Evolutionary conservation across 805 yeast genomes (phyloP), one percentile per base, ranked within the genome.

Genomic region (Wickerhamiella australiensis): DNA sequence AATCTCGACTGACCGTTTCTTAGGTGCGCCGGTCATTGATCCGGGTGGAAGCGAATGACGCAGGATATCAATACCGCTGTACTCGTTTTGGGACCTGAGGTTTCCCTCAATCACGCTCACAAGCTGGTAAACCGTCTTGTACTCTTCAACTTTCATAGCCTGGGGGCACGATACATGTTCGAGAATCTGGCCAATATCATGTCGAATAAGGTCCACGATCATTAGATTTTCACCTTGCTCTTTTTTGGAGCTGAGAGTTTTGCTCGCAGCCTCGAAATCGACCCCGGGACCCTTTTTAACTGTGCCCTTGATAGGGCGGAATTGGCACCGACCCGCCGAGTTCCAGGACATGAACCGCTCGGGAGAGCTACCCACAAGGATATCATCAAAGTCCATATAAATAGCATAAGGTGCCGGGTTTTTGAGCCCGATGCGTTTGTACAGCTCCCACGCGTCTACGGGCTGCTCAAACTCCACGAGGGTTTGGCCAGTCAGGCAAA

Each of bases 1-100:
- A 3, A 94, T 63, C 63, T 90, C 92, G 5, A 92, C 94, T 0
- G 96, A 85, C 52, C 95, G 74, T 57, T 81, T 83, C 67, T 92
- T 92, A 2, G 99, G 99, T 0, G 99, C 99, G 2, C 99, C 99
- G 0, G 99, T 92, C 99, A 92, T 92, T 0, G 97, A 90, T 0
- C 99, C 99, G 0, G 99, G 96, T 2, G 99, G 98, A 31, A 94
- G 68, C 0, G 95, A 78, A 52, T 77, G 77, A 18, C 78, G 74
- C 11, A 92, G 70, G 2, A 90, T 68, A 61, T 92, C 97, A 21
- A 88, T 68, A 0, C 97, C 98, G 11, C 73, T 68, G 56, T 73
- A 79, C 27, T 18, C 20, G 7, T 20, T 17, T 9, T 40, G 25
- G 15, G 48, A 18, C 1, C 52, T 54, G 23, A 80, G 64, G 18